Base-by-base conservation (phyloP, 352 stramenopile species). In the Bremia lactucae region DNA sequence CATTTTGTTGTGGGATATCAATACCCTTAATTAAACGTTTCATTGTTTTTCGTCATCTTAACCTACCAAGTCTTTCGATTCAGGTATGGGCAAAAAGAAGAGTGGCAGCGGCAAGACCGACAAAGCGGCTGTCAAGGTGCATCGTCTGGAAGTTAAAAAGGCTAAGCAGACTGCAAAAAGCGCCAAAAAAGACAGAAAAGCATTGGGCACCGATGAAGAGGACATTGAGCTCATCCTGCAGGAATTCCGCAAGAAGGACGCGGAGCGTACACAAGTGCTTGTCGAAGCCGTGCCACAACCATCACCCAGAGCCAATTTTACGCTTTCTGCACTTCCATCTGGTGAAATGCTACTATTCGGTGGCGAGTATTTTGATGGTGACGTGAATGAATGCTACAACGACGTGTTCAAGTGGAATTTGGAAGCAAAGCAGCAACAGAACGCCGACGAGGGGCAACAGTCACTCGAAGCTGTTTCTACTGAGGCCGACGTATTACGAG, bases 351-450 rank as follows among this genome's bases (percentile, higher is more conserved):
- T 96, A 41, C 63, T 97, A 31, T 98, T 98, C 62, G 96, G 96
- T 25, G 96, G 96, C 36, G 96, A 99, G 68, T 98, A 96, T 65
- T 98, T 95, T 61, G 88, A 99, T 61, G 96, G 96, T 29, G 83
- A 97, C 46, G 78, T 95, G 59, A 98, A 97, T 47, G 72, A 87
- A 22, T 96, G 95, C 52, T 97, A 92, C 65, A 97, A 98, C 55
- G 94, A 98, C 44, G 69, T 99, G 6, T 95, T 94, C 45, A 78
- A 88, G 50, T 97, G 85, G 85, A 93, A 94, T 68, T 33, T 95
- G 15, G 85, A 96, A 52, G 48, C 51, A 2, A 46, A 52, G 15
- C 46, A 58, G 36, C 24, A 25, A 6, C 11, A 31, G 21, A 10
- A 46, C 18, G 50, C 36, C 2, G 52, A 71, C 6, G 43, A 55